Evolutionary conservation across 805 yeast species (phyloP), one percentile per base, ranked within the genome.

Genomic region (Metschnikowia kunwiensis): DNA sequence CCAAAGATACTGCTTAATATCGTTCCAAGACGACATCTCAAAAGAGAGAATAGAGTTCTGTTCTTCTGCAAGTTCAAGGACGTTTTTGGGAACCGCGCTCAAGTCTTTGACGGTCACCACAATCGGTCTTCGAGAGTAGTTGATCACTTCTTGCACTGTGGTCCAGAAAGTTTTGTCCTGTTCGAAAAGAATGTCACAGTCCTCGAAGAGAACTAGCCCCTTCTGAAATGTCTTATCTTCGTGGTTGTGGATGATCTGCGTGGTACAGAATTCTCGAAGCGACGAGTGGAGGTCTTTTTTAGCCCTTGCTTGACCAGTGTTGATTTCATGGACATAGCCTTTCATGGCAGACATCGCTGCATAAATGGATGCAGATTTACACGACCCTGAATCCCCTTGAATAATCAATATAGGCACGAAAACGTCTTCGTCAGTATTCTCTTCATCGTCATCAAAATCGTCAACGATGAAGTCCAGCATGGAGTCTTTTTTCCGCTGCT

Each of bases 91-190:
- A 5, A 82, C 57, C 22, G 58, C 63, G 7, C 54, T 51, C 2
- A 63, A 36, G 42, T 76, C 77, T 6, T 69, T 62, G 51, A 89
- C 83, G 0, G 88, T 81, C 10, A 86, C 43, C 1, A 85, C 70
- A 0, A 86, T 70, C 0, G 95, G 95, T 36, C 89, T 62, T 46
- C 86, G 67, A 0, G 86, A 72, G 12, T 74, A 70, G 24, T 68
- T 66, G 25, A 87, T 58, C 10, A 86, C 68, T 32, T 77, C 80
- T 30, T 73, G 75, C 2, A 87, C 69, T 2, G 82, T 78, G 1
- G 69, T 53, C 96, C 97, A 93, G 53, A 91, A 89, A 2, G 78
- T 78, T 38, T 74, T 77, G 50, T 93, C 97, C 21, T 75, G 78
- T 36, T 78, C 86, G 50, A 82, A 86, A 13, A 89, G 56, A 8